Evolutionary conservation across 75 land plant genomes (phyloP), one percentile per base, ranked within the genome.

Genomic region (Pinus albicaulis): DNA sequence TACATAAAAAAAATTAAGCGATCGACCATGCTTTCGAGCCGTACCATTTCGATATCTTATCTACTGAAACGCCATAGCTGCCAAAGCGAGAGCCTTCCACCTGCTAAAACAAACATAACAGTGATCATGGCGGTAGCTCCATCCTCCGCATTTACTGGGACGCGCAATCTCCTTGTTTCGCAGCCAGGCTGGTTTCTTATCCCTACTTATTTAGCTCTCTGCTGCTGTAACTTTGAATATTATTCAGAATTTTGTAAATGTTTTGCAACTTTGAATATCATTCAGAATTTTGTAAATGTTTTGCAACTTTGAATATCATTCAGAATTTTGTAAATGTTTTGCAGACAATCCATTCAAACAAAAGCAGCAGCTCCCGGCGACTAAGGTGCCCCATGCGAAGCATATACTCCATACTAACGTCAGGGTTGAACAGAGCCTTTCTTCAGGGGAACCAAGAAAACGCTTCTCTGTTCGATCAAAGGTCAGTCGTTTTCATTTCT

Each of bases 301-400:
- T 36, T 28, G 10, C 5, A 31, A 31, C 16, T 15, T 28, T 64
- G 16, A 31, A 14, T 31, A 28, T 64, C 34, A 28, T 36, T 64
- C 38, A 64, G 34, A 15, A 36, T 64, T 31, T 61, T 16, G 38
- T 6, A 64, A 28, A 28, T 64, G 20, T 64, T 64, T 36, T 64
- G 68, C 68, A 64, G 68, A 16, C 68, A 31, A 15, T 64, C 68
- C 28, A 31, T 64, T 31, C 20, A 64, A 64, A 17, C 68, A 31
- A 4, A 31, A 16, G 19, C 68, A 11, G 11, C 53, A 48, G 53
- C 53, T 48, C 53, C 53, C 41, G 16, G 68, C 38, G 20, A 17
- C 19, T 64, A 64, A 17, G 68, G 20, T 64, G 16, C 13, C 34
- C 7, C 34, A 20, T 64, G 41, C 7, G 34, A 64, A 64, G 41